Base-by-base conservation (phyloP, 495 filamentous ascomycete genomes). In the Penicillium cosmopolitanum region DNA sequence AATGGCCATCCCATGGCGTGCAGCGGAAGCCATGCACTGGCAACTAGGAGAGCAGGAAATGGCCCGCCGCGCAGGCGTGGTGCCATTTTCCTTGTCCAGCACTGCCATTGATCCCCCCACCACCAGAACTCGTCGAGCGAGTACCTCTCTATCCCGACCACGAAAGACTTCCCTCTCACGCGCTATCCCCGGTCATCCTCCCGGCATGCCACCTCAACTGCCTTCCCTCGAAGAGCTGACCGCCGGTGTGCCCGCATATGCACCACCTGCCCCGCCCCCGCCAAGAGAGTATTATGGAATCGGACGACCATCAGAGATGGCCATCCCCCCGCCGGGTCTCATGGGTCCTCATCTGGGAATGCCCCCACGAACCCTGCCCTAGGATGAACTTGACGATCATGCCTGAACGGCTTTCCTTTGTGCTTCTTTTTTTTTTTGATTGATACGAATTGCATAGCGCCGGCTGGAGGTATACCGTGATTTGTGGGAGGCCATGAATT, bases 21-120 rank as follows among this genome's bases (percentile, higher is more conserved):
- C 95, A 7, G 94, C 90, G 33, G 95, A 98, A 76, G 91, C 90
- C 15, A 97, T 97, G 93, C 95, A 98, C 75, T 98, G 95, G 95
- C 89, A 96, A 66, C 75, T 98, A 18, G 95, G 95, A 53, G 93
- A 96, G 71, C 78, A 84, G 63, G 95, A 97, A 57, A 97, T 98
- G 90, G 91, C 91, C 34, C 83, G 88, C 55, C 88, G 92, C 56
- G 92, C 92, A n/a, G 91, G 92, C 16, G 89, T 90, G 34, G 84
- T 90, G 40, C 91, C 90, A 3, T 96, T 94, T 69, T 84, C 87
- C 28, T 78, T 89, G 42, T 88, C 87, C 35, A 84, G 79, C 51
- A 76, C 82, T 50, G 78, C 83, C 23, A 76, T 85, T 54, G 85
- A 87, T 66, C 82, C 84, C 21, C 74, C 84, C 8, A 63, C 72